Conservation (phyloP, 2,329 filamentous ascomycete species). For the Scytalidium lignicola region DNA sequence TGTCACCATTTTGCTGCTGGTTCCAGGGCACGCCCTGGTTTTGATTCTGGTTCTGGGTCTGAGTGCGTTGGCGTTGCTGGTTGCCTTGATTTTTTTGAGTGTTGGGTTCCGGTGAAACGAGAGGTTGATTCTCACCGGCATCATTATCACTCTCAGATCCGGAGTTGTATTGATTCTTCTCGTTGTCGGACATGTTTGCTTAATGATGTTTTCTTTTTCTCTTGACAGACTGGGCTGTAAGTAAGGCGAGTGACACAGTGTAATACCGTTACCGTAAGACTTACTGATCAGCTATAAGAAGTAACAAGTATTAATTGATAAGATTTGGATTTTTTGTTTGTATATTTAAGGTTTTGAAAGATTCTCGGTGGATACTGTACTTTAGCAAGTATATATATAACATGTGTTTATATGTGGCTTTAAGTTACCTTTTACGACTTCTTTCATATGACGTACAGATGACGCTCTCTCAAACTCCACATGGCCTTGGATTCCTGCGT, state of each 20-base stretch:
- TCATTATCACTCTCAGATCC: constrained; percentile 18
- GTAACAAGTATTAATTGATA: too few relatives aligned
- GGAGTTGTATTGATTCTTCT: constrained; percentile 20
- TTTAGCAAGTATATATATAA: too few relatives aligned
- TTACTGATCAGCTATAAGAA: background rate
- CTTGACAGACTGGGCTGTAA: background rate
- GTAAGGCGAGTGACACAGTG: background rate
- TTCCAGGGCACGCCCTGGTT: constrained; percentile 20
- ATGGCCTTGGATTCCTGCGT: background rate
- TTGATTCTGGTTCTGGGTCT: constrained; percentile 28
- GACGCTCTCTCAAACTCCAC: background rate
- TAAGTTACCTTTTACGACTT: too few relatives aligned
- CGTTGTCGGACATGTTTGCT: constrained; percentile 17
- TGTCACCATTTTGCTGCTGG: constrained; percentile 17
- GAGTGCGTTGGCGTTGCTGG: constrained; percentile 34
- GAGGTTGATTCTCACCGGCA: constrained; percentile 12
- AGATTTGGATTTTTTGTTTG: too few relatives aligned
- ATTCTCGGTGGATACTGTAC: too few relatives aligned
- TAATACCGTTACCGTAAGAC: background rate
- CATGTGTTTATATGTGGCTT: too few relatives aligned
- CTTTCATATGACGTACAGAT: background rate
- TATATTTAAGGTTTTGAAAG: too few relatives aligned
- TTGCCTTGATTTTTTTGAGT: constrained; percentile 20
- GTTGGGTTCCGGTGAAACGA: constrained; percentile 6
- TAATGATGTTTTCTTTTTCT: too few relatives aligned